A percentile compares a stretch with the other conserved stretches of the same genome.
Conservation (phyloP, 495 filamentous ascomycete species). For the Tuber magnatum region DNA sequence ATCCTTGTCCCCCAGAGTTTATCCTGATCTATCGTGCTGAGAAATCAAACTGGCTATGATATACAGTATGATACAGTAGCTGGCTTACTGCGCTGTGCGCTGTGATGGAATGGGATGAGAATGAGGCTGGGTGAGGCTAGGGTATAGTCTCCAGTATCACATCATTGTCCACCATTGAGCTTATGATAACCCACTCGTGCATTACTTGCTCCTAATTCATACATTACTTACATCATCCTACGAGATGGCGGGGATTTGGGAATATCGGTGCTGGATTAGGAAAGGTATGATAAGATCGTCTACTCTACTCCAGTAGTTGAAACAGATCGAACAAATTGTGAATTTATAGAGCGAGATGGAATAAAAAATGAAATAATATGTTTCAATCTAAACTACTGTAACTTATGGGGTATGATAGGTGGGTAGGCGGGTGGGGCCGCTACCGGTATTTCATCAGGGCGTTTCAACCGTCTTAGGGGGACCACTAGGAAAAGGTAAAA, state of each 20-base stretch:
- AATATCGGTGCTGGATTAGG: background rate
- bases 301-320: too few species aligned
- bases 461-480: background rate
- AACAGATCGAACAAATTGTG: background rate
- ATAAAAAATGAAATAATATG: background rate
- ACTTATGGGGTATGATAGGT: slow-evolving; percentile 1
- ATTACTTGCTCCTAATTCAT: background rate
- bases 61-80: too few species aligned
- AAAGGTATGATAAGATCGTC: background rate
- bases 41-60: background rate
- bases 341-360: background rate
- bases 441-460: background rate
- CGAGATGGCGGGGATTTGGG: background rate
- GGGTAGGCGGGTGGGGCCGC: background rate
- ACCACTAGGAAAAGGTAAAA: background rate
- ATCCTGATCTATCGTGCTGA: background rate
- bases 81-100: background rate
- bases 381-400: background rate
- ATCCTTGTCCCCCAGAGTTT: background rate
- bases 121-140: background rate
- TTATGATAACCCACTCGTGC: background rate
- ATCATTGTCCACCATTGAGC: background rate
- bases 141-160: background rate
- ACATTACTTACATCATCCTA: background rate
- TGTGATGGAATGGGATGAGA: background rate